These are phyloP conservation scores for Metschnikowia kunwiensis DNA, from an alignment of 805 yeast genomes.

Conservation along the genomic window DNA sequence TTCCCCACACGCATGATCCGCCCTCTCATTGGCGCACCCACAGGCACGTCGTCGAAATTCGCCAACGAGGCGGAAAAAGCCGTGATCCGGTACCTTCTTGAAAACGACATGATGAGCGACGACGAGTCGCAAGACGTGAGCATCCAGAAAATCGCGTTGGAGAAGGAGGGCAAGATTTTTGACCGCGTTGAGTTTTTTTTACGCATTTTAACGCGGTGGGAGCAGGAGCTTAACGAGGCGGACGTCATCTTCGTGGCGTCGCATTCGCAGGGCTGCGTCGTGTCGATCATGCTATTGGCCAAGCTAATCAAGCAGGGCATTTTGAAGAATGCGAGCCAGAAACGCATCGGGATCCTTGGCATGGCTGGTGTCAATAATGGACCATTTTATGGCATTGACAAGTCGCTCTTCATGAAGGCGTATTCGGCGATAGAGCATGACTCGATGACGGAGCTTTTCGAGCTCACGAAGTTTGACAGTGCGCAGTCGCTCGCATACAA, in stretches of 20 bases:
- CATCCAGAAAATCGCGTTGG: conserved; percentile 90
- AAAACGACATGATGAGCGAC: conserved; percentile 36
- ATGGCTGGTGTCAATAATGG: conserved; percentile 98
- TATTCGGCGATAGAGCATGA: conserved; percentile 88
- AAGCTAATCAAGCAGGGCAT: conserved; percentile 58
- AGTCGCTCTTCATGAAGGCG: conserved; percentile 77
- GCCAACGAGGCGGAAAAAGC: conserved; percentile 85
- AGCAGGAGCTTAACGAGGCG: conserved; percentile 54
- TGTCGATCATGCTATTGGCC: conserved; percentile 75
- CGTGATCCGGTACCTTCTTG: conserved; percentile 56
- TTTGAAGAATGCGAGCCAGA: conserved; percentile 35
- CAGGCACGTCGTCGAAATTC: conserved; percentile 90
- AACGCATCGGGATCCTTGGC: conserved; percentile 69
- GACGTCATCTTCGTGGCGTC: conserved; percentile 90
- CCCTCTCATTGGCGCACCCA: conserved; percentile 90
- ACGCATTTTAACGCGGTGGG: conserved; percentile 67
- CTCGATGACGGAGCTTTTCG: conserved; percentile 80
- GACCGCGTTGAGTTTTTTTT: conserved; percentile 82
- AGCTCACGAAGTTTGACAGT: conserved; percentile 75
- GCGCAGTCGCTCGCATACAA: conserved; percentile 68
- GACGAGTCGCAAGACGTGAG: conserved; percentile 33
- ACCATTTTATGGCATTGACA: conserved; percentile 89
- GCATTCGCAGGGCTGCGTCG: conserved; percentile 96
- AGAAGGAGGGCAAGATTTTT: conserved; percentile 87
- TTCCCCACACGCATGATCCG: conserved; percentile 85